Percentiles rank a stretch among this genome's conserved stretches.
Evolutionary conservation across 1,139 yeast genomes (phyloP).

Genomic region (Chernovozyma aurita): DNA sequence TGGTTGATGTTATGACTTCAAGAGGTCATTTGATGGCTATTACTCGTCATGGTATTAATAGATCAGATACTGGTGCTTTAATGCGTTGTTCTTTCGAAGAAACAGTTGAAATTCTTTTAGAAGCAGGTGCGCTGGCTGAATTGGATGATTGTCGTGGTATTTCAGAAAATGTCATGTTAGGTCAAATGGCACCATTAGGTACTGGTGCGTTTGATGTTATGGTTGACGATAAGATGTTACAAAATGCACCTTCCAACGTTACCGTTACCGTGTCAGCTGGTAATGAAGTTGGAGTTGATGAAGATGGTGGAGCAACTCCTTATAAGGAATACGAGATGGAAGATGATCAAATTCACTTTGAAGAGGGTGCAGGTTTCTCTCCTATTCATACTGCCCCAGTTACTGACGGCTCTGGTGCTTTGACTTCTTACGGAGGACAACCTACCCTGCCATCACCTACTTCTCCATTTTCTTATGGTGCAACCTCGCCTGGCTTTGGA

Average conservation of each 20-base stretch:
- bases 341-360: conserved; percentile 70
- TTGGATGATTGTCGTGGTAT: conserved; percentile 98
- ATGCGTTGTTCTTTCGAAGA: conserved; percentile 99
- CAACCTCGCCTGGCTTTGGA: conserved; percentile 59
- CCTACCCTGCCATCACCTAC: conserved; percentile 53
- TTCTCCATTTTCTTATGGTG: conserved; percentile 57
- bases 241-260: conserved; percentile 55
- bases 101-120: conserved; percentile 94
- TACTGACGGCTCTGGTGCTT: conserved; percentile 81
- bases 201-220: conserved; percentile 97
- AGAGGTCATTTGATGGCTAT: conserved; percentile 98
- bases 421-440: conserved; percentile 83
- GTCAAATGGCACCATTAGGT: conserved; percentile 98
- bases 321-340: conserved; percentile 79
- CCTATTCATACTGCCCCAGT: conserved; percentile 89
- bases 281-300: conserved; percentile 19
- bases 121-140: conserved; percentile 98
- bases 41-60: conserved; percentile 98
- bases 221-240: conserved; percentile 87
- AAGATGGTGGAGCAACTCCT: conserved; percentile 92
- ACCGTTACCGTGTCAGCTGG: conserved; percentile 37
- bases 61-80: conserved; percentile 97
- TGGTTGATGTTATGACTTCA: conserved; percentile 98
- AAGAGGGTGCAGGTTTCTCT: conserved; percentile 87
- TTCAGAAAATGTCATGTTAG: conserved; percentile 94